A percentile compares a stretch with the other conserved stretches of the same genome.
These are phyloP conservation scores for Racocetra persica DNA, from an alignment of 371 early-diverging fungal genomes.

Conservation along the genomic window DNA sequence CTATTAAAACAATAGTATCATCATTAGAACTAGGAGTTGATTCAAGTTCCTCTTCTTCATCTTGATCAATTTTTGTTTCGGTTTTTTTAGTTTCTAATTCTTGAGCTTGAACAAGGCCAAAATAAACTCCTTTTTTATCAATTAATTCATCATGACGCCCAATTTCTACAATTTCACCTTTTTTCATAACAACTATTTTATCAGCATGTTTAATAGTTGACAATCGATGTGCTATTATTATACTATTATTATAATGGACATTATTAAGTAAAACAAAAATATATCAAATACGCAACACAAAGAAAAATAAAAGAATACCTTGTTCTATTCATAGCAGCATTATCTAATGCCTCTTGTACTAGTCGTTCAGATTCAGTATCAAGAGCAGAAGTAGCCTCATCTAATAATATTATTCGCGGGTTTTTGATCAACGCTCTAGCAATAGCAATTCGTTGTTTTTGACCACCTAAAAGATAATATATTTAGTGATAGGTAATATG, in stretches of 20 bases:
- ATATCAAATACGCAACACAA: background rate
- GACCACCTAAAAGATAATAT: background rate
- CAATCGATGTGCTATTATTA: conserved; percentile 71
- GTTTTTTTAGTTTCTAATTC: conserved; percentile 37
- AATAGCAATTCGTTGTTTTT: conserved; percentile 71
- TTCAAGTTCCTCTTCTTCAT: conserved; percentile 6
- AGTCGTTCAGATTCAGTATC: conserved; percentile 89
- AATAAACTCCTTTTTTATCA: conserved; percentile 60
- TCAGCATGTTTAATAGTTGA: conserved; percentile 83
- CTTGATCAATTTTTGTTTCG: background rate
- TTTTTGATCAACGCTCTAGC: conserved; percentile 79
- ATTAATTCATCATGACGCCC: conserved; percentile 47
- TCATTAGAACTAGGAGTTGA: background rate
- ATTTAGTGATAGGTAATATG: too few relatives aligned
- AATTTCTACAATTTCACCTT: conserved; percentile 43
- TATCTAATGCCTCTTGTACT: conserved; percentile 87
- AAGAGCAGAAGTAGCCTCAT: conserved; percentile 95
- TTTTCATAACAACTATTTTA: conserved; percentile 42
- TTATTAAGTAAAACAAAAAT: too few relatives aligned
- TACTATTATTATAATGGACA: too few relatives aligned
- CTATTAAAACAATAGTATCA: background rate
- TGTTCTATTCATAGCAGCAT: conserved; percentile 68
- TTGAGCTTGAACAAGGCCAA: conserved; percentile 53
- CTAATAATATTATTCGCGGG: conserved; percentile 87
- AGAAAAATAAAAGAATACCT: background rate